Evolutionary conservation across 2,329 filamentous ascomycete species (phyloP).

Genomic region (Herpotrichia juniperi): DNA sequence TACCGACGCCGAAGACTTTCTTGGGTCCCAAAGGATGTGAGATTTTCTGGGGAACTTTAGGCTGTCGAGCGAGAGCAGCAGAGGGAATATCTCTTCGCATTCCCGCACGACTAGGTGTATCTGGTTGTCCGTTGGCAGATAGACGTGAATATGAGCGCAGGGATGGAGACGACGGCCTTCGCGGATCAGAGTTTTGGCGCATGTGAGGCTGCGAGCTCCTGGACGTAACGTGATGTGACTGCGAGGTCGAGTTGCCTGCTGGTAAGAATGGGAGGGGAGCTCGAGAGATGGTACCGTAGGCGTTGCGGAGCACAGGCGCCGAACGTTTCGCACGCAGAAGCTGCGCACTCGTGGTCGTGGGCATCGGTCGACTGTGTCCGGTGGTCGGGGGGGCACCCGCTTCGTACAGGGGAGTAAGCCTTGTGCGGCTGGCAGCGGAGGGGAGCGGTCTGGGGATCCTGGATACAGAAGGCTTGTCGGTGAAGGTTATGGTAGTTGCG

Average conservation of each 20-base stretch:
- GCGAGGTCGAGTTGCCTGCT: constrained; percentile 72
- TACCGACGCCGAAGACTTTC: constrained; percentile 79
- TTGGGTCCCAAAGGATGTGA: constrained; percentile 34
- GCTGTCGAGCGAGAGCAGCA: constrained; percentile 56
- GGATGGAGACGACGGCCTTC: constrained; percentile 53
- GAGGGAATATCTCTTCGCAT: constrained; percentile 54
- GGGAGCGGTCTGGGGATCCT: constrained; percentile 78
- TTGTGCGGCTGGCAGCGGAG: constrained; percentile 56
- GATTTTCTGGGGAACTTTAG: constrained; percentile 64
- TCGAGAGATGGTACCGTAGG: constrained; percentile 63
- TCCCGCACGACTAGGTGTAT: constrained; percentile 55
- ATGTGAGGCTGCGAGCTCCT: constrained; percentile 75
- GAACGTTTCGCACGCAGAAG: constrained; percentile 66
- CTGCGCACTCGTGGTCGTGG: constrained; percentile 60
- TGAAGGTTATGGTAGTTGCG: constrained; percentile 88
- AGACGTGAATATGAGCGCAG: constrained; percentile 55
- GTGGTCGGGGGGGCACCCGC: constrained; percentile 71
- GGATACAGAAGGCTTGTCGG: constrained; percentile 72
- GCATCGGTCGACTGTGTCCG: constrained; percentile 62
- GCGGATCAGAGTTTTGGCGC: constrained; percentile 80
- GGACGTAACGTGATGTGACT: constrained; percentile 78
- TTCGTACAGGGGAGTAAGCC: constrained; percentile 92
- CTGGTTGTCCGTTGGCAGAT: constrained; percentile 54
- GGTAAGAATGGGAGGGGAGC: constrained; percentile 77
- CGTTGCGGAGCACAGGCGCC: constrained; percentile 61